Percentiles rank a stretch among this genome's conserved stretches.
Conservation (phyloP, 2,329 filamentous ascomycete species). For the Alternaria dauci region DNA sequence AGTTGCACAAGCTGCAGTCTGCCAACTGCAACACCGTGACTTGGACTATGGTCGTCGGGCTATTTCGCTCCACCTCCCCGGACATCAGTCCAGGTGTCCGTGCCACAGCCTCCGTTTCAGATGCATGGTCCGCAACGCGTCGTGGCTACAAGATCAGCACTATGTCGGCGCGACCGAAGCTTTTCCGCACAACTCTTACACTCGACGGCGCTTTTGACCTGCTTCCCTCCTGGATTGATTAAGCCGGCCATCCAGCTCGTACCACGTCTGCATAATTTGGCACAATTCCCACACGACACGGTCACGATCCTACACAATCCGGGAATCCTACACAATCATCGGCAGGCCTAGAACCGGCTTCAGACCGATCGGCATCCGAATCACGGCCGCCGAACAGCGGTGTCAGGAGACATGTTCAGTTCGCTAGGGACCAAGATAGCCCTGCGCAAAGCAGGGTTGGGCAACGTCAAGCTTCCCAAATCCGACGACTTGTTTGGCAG, state of each 20-base stretch:
- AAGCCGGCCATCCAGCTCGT: background rate
- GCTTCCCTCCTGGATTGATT: background rate
- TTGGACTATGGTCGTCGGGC: background rate
- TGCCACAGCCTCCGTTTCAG: slow-evolving; percentile 42
- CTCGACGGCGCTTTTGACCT: slow-evolving; percentile 4
- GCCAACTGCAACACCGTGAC: background rate
- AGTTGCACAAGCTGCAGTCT: background rate
- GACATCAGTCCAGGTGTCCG: slow-evolving; percentile 27
- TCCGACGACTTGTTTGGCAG: slow-evolving; percentile 30
- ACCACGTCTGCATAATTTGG: slow-evolving; percentile 5
- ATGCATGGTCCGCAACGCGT: slow-evolving; percentile 29
- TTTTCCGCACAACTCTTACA: slow-evolving; percentile 12
- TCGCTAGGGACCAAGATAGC: slow-evolving; percentile 66
- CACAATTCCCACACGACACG: background rate
- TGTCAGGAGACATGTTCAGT: slow-evolving; percentile 59
- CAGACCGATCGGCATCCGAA: slow-evolving; percentile 1
- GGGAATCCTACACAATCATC: background rate
- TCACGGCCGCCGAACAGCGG: background rate
- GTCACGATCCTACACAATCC: background rate
- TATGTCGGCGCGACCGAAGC: slow-evolving; percentile 21
- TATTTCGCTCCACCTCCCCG: slow-evolving; percentile 7
- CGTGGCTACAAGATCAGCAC: slow-evolving; percentile 29
- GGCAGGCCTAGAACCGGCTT: slow-evolving; percentile 10
- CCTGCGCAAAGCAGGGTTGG: slow-evolving; percentile 65
- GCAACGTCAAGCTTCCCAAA: slow-evolving; percentile 58